Evolutionary conservation across 768 basidiomycete species (phyloP).

Genomic region (Termitomyces sp.): DNA sequence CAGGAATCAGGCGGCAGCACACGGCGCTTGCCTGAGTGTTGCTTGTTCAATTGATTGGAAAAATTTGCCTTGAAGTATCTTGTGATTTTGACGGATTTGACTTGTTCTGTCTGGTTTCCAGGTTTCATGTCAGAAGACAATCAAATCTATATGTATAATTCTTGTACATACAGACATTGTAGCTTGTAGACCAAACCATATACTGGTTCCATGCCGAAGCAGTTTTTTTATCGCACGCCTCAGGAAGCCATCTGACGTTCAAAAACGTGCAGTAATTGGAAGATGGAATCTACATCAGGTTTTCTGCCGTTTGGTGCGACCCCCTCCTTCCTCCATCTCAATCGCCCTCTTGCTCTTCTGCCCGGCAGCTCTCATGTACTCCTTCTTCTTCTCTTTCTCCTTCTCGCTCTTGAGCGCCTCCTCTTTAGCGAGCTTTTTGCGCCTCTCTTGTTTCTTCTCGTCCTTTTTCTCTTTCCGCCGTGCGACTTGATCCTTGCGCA

Average conservation of each 20-base stretch:
- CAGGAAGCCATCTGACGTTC: no score
- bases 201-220: neutral
- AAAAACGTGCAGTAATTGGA: neutral
- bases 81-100: neutral
- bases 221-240: neutral
- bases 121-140: neutral
- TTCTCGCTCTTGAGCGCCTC: constrained; percentile 58
- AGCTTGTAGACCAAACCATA: neutral
- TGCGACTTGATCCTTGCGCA: constrained; percentile 82
- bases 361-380: constrained; percentile 65
- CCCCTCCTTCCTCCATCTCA: constrained; percentile 52
- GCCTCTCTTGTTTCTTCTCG: constrained; percentile 62
- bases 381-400: constrained; percentile 73
- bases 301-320: constrained; percentile 47
- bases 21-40: neutral
- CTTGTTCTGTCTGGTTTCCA: neutral
- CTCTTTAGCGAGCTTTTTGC: constrained; percentile 70
- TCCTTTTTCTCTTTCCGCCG: constrained; percentile 82
- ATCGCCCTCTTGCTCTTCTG: constrained; percentile 65
- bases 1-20: neutral
- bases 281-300: constrained; percentile 11
- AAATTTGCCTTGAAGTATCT: neutral
- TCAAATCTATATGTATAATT: neutral
- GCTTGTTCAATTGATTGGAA: neutral
- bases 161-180: constrained; percentile 8